Evolutionary conservation across 2,329 filamentous ascomycete species (phyloP).

Genomic region (Claviceps arundinis): DNA sequence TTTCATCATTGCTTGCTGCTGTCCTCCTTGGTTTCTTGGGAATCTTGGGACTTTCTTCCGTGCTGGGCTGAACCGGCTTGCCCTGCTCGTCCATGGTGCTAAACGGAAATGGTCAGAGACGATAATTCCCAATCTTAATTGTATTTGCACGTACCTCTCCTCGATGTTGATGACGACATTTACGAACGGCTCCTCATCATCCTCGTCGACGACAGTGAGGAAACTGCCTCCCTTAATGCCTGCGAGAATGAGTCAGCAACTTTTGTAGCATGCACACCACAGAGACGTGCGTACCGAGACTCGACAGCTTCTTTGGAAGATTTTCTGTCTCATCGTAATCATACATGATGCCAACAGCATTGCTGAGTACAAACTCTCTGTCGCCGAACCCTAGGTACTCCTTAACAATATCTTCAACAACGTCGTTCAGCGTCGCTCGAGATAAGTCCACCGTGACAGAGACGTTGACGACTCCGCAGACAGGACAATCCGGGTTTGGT

Average conservation of each 20-base stretch:
- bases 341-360: constrained; percentile 66
- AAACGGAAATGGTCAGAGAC: constrained; percentile 15
- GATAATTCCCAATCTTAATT: background rate
- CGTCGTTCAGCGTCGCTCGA: constrained; percentile 60
- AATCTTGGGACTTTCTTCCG: constrained; percentile 32
- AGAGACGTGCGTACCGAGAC: constrained; percentile 44
- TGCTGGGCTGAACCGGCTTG: constrained; percentile 40
- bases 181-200: constrained; percentile 59
- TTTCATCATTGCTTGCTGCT: constrained; percentile 26
- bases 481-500: constrained; percentile 71
- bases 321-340: constrained; percentile 85
- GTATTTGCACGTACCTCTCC: constrained; percentile 35
- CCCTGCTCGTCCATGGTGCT: constrained; percentile 31
- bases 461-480: constrained; percentile 64
- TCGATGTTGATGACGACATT: constrained; percentile 65
- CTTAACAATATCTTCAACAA: constrained; percentile 65
- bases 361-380: constrained; percentile 64
- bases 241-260: constrained; percentile 15
- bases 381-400: constrained; percentile 62
- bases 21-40: constrained; percentile 38
- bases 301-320: constrained; percentile 61
- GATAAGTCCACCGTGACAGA: constrained; percentile 55
- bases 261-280: background rate
- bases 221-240: constrained; percentile 61
- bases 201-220: constrained; percentile 73